These are phyloP conservation scores for Penicillium sp. DNA, from an alignment of 2,329 filamentous ascomycete genomes.

Conservation along the genomic window DNA sequence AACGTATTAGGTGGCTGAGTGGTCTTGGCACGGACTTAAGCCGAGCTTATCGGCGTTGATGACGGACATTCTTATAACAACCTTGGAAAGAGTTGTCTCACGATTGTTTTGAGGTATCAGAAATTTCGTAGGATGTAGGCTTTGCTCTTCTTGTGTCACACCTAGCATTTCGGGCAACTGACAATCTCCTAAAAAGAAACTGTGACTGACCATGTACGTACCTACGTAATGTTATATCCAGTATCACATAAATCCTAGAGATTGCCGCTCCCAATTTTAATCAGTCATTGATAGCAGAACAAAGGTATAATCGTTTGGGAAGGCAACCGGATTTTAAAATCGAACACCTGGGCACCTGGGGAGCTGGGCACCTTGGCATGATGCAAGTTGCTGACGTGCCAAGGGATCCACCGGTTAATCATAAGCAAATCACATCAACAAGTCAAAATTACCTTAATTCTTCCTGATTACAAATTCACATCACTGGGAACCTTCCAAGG, in stretches of 20 bases:
- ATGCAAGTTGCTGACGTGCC: not conserved
- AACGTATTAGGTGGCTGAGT: constrained; percentile 4
- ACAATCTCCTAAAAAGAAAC: too few relatives aligned
- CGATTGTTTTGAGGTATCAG: not conserved
- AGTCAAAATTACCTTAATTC: not conserved
- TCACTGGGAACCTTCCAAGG: not conserved
- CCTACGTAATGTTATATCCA: not conserved
- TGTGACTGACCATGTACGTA: too few relatives aligned
- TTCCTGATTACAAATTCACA: not conserved
- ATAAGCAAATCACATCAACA: not conserved
- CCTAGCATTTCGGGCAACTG: not conserved
- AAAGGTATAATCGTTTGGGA: too few relatives aligned
- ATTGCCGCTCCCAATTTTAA: not conserved
- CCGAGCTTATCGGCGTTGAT: not conserved
- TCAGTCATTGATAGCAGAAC: not conserved
- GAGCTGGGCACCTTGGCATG: too few relatives aligned
- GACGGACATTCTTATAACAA: not conserved
- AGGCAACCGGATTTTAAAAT: not conserved
- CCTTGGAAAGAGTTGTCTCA: too few relatives aligned
- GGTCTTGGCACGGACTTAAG: constrained; percentile 11
- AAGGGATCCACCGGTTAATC: not conserved
- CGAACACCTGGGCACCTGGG: not conserved
- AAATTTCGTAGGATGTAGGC: accelerated
- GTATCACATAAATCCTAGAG: not conserved
- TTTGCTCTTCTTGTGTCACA: not conserved